Evolutionary conservation across 2,329 filamentous ascomycete species (phyloP).

Genomic region (Chrysoporthe austroafricana): DNA sequence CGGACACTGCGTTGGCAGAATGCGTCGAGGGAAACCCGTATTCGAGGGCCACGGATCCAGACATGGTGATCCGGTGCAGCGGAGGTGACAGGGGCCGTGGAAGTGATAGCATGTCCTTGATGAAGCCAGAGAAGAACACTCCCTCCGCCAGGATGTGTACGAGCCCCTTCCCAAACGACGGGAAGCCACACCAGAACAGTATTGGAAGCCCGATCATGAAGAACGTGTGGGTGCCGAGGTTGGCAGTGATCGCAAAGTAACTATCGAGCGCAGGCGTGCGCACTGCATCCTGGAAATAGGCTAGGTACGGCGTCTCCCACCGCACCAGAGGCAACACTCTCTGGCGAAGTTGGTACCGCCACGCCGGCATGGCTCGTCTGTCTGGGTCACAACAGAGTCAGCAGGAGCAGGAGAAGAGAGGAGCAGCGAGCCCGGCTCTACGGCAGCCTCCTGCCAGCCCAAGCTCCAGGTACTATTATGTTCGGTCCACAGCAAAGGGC

Average conservation of each 20-base stretch:
- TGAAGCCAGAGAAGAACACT: constrained; percentile 86
- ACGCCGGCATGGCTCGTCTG: constrained; percentile 78
- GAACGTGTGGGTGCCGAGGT: constrained; percentile 96
- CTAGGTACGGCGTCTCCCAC: constrained; percentile 94
- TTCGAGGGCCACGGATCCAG: constrained; percentile 89
- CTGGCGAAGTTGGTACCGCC: constrained; percentile 87
- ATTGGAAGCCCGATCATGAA: constrained; percentile 97
- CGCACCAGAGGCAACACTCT: constrained; percentile 82
- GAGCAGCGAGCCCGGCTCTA: background rate
- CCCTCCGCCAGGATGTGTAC: constrained; percentile 78
- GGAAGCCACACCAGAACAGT: constrained; percentile 94
- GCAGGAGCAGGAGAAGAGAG: constrained; percentile 5
- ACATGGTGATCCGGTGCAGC: constrained; percentile 95
- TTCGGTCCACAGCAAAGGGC: background rate
- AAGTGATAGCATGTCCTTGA: constrained; percentile 93
- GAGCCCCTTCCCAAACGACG: constrained; percentile 78
- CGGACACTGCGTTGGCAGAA: constrained; percentile 94
- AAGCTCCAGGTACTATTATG: background rate
- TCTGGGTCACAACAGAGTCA: constrained; percentile 55
- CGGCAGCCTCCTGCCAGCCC: too few relatives aligned
- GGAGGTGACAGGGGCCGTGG: constrained; percentile 91
- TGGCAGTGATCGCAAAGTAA: constrained; percentile 96
- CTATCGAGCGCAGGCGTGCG: constrained; percentile 86
- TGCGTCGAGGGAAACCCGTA: constrained; percentile 98
- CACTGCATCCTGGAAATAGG: constrained; percentile 78